Conservation (phyloP, 805 yeast species). For the Ogataea zsoltii region DNA sequence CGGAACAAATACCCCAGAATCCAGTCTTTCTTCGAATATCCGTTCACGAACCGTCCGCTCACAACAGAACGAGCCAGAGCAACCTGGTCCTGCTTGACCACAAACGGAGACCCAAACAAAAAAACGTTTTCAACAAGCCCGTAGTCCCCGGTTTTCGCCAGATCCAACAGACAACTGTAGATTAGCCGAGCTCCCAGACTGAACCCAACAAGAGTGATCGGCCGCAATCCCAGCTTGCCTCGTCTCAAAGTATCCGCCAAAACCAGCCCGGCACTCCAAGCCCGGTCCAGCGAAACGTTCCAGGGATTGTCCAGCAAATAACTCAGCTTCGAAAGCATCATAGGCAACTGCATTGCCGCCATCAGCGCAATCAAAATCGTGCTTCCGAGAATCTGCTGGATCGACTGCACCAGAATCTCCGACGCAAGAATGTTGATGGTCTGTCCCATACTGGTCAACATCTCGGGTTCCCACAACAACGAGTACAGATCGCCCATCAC, state of each 20-base stretch:
- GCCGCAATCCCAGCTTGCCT: constrained; percentile 88
- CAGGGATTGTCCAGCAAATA: constrained; percentile 94
- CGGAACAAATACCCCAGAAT: constrained; percentile 90
- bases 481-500: constrained; percentile 96
- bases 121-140: constrained; percentile 89
- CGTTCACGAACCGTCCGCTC: constrained; percentile 86
- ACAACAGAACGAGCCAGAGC: constrained; percentile 81
- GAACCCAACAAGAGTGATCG: constrained; percentile 89
- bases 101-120: constrained; percentile 85
- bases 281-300: constrained; percentile 95
- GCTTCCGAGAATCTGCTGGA: constrained; percentile 93
- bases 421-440: constrained; percentile 91
- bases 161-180: constrained; percentile 82
- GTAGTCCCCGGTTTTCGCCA: constrained; percentile 80
- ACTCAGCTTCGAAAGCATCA: constrained; percentile 85
- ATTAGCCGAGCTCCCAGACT: constrained; percentile 92
- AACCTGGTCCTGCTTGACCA: constrained; percentile 74
- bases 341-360: constrained; percentile 91
- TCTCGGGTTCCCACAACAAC: constrained; percentile 96
- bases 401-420: constrained; percentile 88
- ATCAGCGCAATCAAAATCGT: constrained; percentile 86
- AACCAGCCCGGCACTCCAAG: constrained; percentile 93
- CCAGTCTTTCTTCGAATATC: constrained; percentile 93
- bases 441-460: constrained; percentile 94
- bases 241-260: constrained; percentile 88